Percentiles rank a stretch among this genome's conserved stretches.
Evolutionary conservation across 2,329 filamentous ascomycete genomes (phyloP).

Genomic region (Colletotrichum coccodes): DNA sequence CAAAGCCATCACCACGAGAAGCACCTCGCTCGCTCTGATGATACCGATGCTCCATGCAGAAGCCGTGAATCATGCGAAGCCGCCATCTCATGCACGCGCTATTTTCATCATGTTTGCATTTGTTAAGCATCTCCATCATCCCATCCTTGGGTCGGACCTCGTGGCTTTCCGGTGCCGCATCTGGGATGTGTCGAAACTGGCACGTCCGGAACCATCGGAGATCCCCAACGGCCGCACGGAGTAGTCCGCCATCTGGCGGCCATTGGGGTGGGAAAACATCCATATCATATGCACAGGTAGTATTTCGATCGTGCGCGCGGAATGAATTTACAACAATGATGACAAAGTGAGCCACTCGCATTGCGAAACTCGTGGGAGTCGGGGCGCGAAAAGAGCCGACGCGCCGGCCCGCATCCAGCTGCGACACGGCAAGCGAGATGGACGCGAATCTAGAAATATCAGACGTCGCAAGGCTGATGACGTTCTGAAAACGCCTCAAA

Average conservation of each 20-base stretch:
- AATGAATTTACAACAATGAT: too few species aligned
- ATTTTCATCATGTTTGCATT: neutral
- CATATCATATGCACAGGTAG: neutral
- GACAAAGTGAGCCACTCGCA: neutral
- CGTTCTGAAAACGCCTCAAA: neutral
- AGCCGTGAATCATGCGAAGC: too few species aligned
- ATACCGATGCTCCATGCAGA: too few species aligned
- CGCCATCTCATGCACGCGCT: too few species aligned
- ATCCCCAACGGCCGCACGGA: slow-evolving; percentile 13
- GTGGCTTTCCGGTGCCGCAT: neutral
- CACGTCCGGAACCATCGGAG: slow-evolving; percentile 5
- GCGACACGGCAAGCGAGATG: neutral
- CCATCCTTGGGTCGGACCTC: neutral
- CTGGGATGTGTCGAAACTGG: neutral
- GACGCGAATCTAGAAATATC: neutral
- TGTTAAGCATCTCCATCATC: neutral
- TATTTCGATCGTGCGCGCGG: neutral
- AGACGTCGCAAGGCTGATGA: neutral
- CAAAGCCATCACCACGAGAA: too few species aligned
- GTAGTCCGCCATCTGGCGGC: neutral
- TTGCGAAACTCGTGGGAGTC: neutral
- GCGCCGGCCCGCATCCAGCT: neutral
- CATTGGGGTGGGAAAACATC: neutral
- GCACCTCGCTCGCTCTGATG: too few species aligned
- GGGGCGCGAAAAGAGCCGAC: neutral